phyloP scores from a whole-genome alignment of 2,329 filamentous ascomycete genomes.

The Chrysoporthe puriensis region DNA sequence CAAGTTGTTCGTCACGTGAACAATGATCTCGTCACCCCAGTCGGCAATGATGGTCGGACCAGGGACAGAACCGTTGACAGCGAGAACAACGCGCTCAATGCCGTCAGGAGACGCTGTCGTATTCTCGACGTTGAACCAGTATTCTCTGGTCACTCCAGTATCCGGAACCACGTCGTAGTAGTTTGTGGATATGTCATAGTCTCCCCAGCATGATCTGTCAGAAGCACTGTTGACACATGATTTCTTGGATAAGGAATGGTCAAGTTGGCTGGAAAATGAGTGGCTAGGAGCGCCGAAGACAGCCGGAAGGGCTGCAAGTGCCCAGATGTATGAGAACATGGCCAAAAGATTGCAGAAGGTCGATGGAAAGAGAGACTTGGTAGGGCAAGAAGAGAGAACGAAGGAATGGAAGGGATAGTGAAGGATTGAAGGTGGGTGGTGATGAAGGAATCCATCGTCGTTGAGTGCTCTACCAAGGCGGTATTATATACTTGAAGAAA shows the following conservation, averaged over 20 bases:
- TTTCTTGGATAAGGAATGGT: conserved; percentile 15
- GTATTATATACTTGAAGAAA: not conserved
- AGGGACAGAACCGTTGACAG: conserved; percentile 61
- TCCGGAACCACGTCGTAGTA: conserved; percentile 46
- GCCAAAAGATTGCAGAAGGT: conserved; percentile 6
- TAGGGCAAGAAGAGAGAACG: not conserved
- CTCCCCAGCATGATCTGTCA: conserved; percentile 31
- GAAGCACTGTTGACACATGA: conserved; percentile 32
- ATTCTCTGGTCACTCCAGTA: conserved; percentile 56
- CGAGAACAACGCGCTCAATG: conserved; percentile 42
- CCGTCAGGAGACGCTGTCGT: conserved; percentile 51
- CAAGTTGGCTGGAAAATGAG: not conserved
- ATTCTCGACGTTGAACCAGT: conserved; percentile 48
- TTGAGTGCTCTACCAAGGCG: not conserved
- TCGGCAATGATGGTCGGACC: conserved; percentile 62
- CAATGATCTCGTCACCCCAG: conserved; percentile 63
- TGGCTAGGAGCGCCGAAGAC: conserved; percentile 10
- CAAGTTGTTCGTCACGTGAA: conserved; percentile 63
- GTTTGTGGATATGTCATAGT: conserved; percentile 49
- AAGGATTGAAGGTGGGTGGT: conserved; percentile 1
- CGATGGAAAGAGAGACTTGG: conserved; percentile 4
- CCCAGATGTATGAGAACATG: conserved; percentile 17
- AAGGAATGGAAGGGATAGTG: not conserved
- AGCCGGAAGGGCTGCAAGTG: conserved; percentile 7
- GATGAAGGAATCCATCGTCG: not conserved